Base-by-base conservation (phyloP, 345 rosid species). In the Bretschneidera sinensis region DNA sequence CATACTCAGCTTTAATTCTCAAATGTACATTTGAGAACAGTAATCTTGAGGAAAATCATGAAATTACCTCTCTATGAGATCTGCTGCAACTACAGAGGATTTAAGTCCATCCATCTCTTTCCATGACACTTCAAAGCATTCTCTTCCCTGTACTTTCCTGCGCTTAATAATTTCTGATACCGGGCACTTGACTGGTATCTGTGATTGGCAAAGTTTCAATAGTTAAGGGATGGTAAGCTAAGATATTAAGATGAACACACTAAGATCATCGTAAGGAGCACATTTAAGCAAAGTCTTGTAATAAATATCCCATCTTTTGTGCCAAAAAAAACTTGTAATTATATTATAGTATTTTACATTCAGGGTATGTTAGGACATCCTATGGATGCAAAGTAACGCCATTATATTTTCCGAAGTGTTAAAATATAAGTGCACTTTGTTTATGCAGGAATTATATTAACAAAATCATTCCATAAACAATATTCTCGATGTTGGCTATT, bases 71-170 rank as follows among this genome's bases (percentile, higher is more conserved):
- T 80, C 81, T 50, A 90, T 50, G 48, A 88, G 92, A 82, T 87
- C 90, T 35, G 89, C 86, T 55, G 92, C 84, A 66, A 90, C 89
- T 64, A 81, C 70, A 20, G 92, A 83, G 34, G 85, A 75, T 69
- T 76, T 68, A 66, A 83, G 75, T 60, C 97, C 95, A 48, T 79
- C 82, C 5, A 72, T 51, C 48, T 74, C 80, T 69, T 82, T 83
- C 97, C 96, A 90, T 24, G 66, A 66, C 47, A 94, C 91, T 85
- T 88, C 96, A 64, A 79, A 88, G 72, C 86, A 80, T 43, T 88
- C 92, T 63, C 59, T 81, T 60, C 96, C 95, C 53, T 72, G 87
- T 61, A 78, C 72, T 83, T 81, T 90, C 51, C 96, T 76, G 19
- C 48, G 76, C 73, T 86, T 94, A 24, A 94, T 66, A 57, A 94